Evolutionary conservation across 2,329 filamentous ascomycete species (phyloP).

Genomic region (Aulographum hederae): DNA sequence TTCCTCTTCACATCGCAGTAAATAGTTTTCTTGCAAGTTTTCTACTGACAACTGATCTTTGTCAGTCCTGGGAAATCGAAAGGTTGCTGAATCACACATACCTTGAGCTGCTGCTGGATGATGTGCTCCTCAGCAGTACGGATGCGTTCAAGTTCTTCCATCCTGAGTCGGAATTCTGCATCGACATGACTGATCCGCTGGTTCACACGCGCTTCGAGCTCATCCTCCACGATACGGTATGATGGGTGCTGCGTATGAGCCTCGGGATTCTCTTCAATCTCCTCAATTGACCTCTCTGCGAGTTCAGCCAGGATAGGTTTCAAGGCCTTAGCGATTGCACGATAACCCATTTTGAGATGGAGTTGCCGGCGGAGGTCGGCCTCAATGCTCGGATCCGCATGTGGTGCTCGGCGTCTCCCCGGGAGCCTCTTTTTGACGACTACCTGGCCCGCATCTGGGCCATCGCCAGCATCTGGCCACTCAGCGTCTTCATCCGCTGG

Average conservation of each 20-base stretch:
- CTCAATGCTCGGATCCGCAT: constrained; percentile 26
- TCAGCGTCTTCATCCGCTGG: constrained; percentile 17
- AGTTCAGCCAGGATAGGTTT: constrained; percentile 49
- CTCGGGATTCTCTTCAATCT: constrained; percentile 35
- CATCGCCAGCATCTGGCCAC: constrained; percentile 13
- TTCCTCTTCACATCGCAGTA: no score
- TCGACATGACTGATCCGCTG: constrained; percentile 19
- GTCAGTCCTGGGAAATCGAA: constrained; percentile 6
- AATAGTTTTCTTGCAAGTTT: no score
- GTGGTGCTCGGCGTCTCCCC: constrained; percentile 27
- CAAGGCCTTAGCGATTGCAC: constrained; percentile 41
- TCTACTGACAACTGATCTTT: no score
- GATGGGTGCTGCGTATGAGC: constrained; percentile 35
- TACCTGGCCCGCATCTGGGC: constrained; percentile 18
- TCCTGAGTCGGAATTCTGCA: constrained; percentile 15
- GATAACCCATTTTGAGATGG: constrained; percentile 46
- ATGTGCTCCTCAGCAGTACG: constrained; percentile 14
- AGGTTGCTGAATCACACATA: constrained; percentile 15
- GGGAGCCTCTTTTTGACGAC: constrained; percentile 19
- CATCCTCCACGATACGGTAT: constrained; percentile 30
- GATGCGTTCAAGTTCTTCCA: constrained; percentile 17
- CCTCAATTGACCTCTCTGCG: constrained; percentile 39
- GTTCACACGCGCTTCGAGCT: constrained; percentile 31
- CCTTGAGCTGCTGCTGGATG: constrained; percentile 16
- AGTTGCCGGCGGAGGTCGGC: constrained; percentile 37